Percentiles rank a stretch among this genome's conserved stretches.
Conservation (phyloP, 352 stramenopile genomes). For the Aphanomyces astaci region DNA sequence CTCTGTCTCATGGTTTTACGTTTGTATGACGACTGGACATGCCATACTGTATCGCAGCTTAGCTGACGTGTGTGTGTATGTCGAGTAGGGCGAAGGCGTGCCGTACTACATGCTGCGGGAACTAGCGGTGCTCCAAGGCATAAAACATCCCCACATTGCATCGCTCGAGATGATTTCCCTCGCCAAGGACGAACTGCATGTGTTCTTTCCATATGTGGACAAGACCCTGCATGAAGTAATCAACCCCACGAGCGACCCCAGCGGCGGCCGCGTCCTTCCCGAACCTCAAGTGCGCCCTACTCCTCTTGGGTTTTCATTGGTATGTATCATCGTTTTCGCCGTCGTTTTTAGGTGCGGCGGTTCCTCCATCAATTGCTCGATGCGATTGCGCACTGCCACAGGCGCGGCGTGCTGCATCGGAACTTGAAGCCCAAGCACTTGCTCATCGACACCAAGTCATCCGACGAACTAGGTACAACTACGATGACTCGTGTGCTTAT, state of each 20-base stretch:
- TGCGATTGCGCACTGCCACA: conserved; percentile 81
- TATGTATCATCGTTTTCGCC: too few relatives aligned
- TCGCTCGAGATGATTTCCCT: conserved; percentile 83
- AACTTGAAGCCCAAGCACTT: conserved; percentile 40
- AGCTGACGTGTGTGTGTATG: too few relatives aligned
- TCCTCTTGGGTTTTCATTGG: background rate
- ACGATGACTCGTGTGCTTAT: background rate
- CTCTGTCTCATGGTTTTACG: too few relatives aligned
- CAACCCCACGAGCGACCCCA: conserved; percentile 80
- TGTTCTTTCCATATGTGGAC: conserved; percentile 88
- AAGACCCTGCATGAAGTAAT: conserved; percentile 88
- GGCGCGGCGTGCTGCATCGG: conserved; percentile 82
- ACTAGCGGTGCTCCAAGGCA: conserved; percentile 78
- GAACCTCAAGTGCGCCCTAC: conserved; percentile 30
- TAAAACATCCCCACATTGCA: conserved; percentile 84
- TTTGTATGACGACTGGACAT: too few relatives aligned
- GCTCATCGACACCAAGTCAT: conserved; percentile 21
- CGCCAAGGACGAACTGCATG: conserved; percentile 76
- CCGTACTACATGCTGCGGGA: conserved; percentile 92
- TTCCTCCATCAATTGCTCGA: conserved; percentile 84
- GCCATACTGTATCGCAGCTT: too few relatives aligned
- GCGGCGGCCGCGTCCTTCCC: conserved; percentile 59
- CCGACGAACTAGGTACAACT: conserved; percentile 5
- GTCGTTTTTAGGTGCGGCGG: conserved; percentile 20
- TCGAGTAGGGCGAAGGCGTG: conserved; percentile 71